phyloP scores from a whole-genome alignment of 441 rosid genomes.

The Croton laevigatus region DNA sequence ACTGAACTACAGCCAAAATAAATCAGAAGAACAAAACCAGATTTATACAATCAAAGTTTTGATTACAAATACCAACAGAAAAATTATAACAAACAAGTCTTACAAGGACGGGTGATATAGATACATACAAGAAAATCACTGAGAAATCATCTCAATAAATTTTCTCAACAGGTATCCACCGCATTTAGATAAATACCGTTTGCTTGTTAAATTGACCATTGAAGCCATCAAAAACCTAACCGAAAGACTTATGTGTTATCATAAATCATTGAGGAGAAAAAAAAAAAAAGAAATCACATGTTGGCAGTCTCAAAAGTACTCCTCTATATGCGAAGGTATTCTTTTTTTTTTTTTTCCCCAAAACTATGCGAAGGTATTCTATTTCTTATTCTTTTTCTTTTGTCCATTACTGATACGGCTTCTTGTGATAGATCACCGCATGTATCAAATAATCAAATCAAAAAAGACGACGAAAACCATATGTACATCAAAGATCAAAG shows the following conservation, averaged over 20 bases:
- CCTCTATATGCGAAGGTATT: background rate
- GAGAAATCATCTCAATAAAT: background rate
- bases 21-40: background rate
- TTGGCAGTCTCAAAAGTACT: conserved; percentile 8
- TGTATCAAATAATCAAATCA: background rate
- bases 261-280: background rate
- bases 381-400: background rate
- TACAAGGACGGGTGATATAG: background rate
- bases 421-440: too few species aligned
- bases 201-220: background rate
- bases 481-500: background rate
- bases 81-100: background rate
- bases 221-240: background rate
- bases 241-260: conserved; percentile 17
- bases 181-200: background rate
- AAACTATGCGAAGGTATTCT: background rate
- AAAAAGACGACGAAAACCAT: background rate
- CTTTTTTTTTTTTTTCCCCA: too few species aligned
- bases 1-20: background rate
- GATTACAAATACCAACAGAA: background rate
- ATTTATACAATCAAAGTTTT: too few species aligned
- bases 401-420: background rate
- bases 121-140: background rate
- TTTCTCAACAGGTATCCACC: background rate
- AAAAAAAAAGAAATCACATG: conserved; percentile 9